Base-by-base conservation (phyloP, 192 early-diverging fungal species). In the Rhizophagus sp. region DNA sequence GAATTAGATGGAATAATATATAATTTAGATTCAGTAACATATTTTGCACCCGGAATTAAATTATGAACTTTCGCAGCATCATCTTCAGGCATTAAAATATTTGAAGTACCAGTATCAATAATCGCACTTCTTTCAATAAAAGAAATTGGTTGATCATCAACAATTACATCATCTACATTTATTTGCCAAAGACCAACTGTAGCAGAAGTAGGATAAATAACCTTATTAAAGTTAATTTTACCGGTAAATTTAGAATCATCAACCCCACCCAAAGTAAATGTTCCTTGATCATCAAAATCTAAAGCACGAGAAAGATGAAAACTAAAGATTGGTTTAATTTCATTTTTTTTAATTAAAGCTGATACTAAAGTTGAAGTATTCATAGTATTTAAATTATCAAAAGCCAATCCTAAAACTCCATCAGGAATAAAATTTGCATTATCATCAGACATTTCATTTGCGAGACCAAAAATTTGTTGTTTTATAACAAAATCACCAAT, bases 391-490 rank as follows among this genome's bases (percentile, higher is more conserved):
- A 84, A 72, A 6, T 61, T 61, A 36, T 90, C 82, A 83, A 88
- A 89, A 15, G 85, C 89, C 11, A 92, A 85, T 34, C 91, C 91
- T 1, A 91, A 57, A 30, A 92, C 76, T 10, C 91, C 91, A 71
- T 91, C 90, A 25, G 87, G 87, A 3, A 81, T 83, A 63, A 85
- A 87, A 13, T 76, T 69, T 47, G 80, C 76, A 69, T 89, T 91
- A 1, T 82, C 81, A 13, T 78, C 75, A 5, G 89, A 89, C 41
- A 87, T 86, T 36, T 79, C 83, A 69, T 82, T 88, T 0, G 83
- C 76, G 24, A 86, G 34, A 22, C 83, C 85, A 69, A 86, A 86
- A 49, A 73, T 77, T 57, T 84, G 85, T 6, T 82, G 72, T 25
- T 70, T 2, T 0, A 80, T 44, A 0, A 63, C 73, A 2, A 80